phyloP scores from a whole-genome alignment of 2,329 filamentous ascomycete species.

The Fusarium chuoi region DNA sequence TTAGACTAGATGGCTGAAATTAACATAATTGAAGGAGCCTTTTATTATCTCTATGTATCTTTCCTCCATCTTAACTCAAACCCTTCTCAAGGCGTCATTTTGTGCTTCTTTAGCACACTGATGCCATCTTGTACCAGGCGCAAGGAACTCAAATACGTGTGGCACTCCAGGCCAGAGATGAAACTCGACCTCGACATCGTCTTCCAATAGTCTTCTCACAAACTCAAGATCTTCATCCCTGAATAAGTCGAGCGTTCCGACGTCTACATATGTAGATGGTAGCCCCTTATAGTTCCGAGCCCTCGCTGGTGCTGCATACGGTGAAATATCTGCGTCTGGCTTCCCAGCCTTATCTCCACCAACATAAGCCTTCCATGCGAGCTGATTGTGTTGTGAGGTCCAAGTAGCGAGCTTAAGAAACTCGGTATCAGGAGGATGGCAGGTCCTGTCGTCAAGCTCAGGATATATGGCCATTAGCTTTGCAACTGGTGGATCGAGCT shows the following conservation, averaged over 20 bases:
- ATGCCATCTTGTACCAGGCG: constrained; percentile 28
- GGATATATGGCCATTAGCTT: constrained; percentile 35
- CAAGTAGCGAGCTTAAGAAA: constrained; percentile 27
- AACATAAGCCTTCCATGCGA: constrained; percentile 36
- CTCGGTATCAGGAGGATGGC: background rate
- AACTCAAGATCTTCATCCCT: constrained; percentile 32
- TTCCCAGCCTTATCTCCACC: constrained; percentile 31
- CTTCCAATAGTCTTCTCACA: constrained; percentile 30
- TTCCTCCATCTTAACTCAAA: background rate
- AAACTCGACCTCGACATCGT: constrained; percentile 38
- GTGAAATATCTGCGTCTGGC: constrained; percentile 16
- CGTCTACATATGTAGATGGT: constrained; percentile 30
- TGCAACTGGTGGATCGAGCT: constrained; percentile 21
- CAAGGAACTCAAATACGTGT: constrained; percentile 35
- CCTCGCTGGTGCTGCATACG: constrained; percentile 35
- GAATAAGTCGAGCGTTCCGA: constrained; percentile 36
- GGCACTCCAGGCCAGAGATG: constrained; percentile 39
- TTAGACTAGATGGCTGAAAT: background rate
- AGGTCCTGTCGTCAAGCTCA: constrained; percentile 32
- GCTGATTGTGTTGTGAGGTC: constrained; percentile 3
- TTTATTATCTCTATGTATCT: background rate
- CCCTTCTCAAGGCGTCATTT: constrained; percentile 15
- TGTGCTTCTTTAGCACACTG: constrained; percentile 15
- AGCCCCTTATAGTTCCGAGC: constrained; percentile 19
- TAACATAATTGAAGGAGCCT: background rate